Base-by-base conservation (phyloP, 1,284 basidiomycete genomes). In the Ustilago vetiveriae region DNA sequence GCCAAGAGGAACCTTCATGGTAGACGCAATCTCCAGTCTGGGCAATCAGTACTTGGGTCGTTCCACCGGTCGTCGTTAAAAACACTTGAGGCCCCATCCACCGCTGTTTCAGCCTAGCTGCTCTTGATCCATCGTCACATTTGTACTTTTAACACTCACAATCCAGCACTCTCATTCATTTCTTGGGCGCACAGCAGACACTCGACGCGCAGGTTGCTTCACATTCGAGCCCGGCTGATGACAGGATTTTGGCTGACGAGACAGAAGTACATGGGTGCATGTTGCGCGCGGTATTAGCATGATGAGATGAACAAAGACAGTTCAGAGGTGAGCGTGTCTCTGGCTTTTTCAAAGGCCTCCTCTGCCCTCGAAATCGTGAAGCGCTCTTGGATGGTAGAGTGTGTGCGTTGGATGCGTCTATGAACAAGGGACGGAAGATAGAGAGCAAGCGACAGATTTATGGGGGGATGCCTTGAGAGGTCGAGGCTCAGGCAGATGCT, bases 1-100 rank as follows among this genome's bases (percentile, higher is more conserved):
- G 68, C 68, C 68, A 22, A 66, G 46, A 26, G 68, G 68, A 2
- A 71, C 68, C 4, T 67, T 62, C 19, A 47, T 71, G 46, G 68
- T 71, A 14, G 68, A 67, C 30, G 68, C 68, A 2, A 66, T 71
- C 26, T 59, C 57, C 10, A 71, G 56, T 19, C 38, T 66, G 3
- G 68, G 63, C 29, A 71, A 60, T 30, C 63, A 71, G 55, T 71
- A 71, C 43, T 52, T 62, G 11, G 63, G 68, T 6, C 38, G 66
- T 2, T 63, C 58, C 9, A 45, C 27, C 38, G 54, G 53, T 43
- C 58, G 65, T 17, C 53, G 58, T 19, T 63, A 39, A 63, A 14
- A 16, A 16, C 11, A n/a, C 16, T 6, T 16, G 6, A 8, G 6
- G 2, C 19, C n/a, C n/a, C n/a, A n/a, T n/a, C n/a, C n/a, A n/a